phyloP scores from a whole-genome alignment of 2,329 filamentous ascomycete species.

The Botrytis tulipae region DNA sequence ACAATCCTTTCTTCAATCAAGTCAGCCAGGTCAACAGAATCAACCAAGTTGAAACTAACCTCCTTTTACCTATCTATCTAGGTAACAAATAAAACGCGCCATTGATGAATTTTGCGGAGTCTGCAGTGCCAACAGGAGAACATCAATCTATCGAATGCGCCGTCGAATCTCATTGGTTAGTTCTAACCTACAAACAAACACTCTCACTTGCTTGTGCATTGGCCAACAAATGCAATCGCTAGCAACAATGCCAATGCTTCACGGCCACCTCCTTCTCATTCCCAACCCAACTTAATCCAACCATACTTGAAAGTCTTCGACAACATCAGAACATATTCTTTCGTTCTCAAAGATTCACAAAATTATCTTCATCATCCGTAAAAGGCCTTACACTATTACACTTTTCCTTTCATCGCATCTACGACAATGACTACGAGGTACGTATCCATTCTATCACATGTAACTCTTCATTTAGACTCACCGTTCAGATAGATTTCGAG shows the following conservation, averaged over 20 bases:
- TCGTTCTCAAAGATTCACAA: neutral
- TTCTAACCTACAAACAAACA: neutral
- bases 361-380: neutral
- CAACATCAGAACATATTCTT: neutral
- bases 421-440: slow-evolving; percentile 13
- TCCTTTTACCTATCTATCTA: neutral
- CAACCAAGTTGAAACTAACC: neutral
- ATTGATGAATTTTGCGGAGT: neutral
- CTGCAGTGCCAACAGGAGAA: neutral
- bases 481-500: slow-evolving; percentile 59
- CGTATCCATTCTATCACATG: neutral
- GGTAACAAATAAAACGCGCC: neutral
- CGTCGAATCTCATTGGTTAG: neutral
- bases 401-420: neutral
- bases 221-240: slow-evolving; percentile 1
- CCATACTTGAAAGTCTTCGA: neutral
- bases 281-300: neutral
- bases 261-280: neutral
- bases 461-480: slow-evolving; percentile 7
- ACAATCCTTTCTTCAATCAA: neutral
- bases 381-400: neutral
- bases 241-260: neutral
- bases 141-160: neutral
- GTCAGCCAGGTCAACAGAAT: neutral
- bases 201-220: slow-evolving; percentile 2